Percentiles rank a stretch among this genome's conserved stretches.
phyloP scores from a whole-genome alignment of 139 green algal species.

The Volvox reticuliferus region DNA sequence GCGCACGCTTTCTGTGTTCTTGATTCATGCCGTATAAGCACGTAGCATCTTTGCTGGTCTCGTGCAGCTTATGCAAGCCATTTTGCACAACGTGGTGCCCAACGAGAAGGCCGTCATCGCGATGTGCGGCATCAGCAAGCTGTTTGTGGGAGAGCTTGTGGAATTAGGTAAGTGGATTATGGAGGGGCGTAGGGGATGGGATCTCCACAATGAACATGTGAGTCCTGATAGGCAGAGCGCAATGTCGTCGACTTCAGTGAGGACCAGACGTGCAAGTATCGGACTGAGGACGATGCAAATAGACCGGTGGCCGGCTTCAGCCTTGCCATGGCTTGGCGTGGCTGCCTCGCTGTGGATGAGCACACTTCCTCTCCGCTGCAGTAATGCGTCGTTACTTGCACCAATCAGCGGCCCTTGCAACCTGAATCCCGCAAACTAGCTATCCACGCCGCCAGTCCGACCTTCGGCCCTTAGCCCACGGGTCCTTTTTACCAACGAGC shows the following conservation, averaged over 20 bases:
- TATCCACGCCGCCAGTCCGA: not conserved
- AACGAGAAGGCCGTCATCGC: slow-evolving; percentile 71
- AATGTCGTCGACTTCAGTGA: no score
- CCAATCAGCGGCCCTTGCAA: no score
- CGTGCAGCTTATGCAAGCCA: slow-evolving; percentile 60
- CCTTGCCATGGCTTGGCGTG: not conserved
- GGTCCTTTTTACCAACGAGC: not conserved
- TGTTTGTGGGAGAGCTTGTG: slow-evolving; percentile 85
- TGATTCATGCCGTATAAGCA: no score
- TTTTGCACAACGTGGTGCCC: slow-evolving; percentile 39
- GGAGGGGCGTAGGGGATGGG: not conserved
- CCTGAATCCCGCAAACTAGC: no score
- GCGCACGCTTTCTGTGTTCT: no score
- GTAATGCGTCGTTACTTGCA: no score
- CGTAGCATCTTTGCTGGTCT: not conserved
- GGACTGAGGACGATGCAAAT: not conserved
- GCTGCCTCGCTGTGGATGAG: no score
- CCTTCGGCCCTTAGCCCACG: no score
- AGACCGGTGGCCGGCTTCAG: no score
- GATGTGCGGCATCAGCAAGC: slow-evolving; percentile 79
- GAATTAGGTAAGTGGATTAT: slow-evolving; percentile 66
- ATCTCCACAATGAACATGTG: no score
- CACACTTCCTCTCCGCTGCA: no score
- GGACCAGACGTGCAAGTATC: not conserved
- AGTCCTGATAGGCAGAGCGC: no score